Percentiles rank a stretch among this genome's conserved stretches.
These are phyloP conservation scores for Cyberlindnera mycetangii DNA, from an alignment of 805 yeast species.

Conservation along the genomic window DNA sequence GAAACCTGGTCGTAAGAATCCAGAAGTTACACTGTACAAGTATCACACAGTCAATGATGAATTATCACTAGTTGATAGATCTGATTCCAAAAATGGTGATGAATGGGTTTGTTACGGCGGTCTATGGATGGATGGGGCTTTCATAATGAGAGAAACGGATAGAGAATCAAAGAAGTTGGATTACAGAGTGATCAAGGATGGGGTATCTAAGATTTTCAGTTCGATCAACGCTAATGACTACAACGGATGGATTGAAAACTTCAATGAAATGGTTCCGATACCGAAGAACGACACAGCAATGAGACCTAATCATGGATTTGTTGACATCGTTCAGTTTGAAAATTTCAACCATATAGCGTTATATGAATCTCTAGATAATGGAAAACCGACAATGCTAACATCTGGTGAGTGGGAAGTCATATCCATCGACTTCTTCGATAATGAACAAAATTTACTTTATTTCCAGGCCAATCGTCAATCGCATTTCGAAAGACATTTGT, in stretches of 20 bases:
- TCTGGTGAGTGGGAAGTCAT: slow-evolving; percentile 51
- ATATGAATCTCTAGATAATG: slow-evolving; percentile 43
- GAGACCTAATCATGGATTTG: slow-evolving; percentile 47
- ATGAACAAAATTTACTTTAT: slow-evolving; percentile 44
- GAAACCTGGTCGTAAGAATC: slow-evolving; percentile 66
- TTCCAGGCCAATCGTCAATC: slow-evolving; percentile 57
- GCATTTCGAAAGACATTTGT: slow-evolving; percentile 52
- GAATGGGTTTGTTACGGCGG: slow-evolving; percentile 61
- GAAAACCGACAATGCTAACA: slow-evolving; percentile 40
- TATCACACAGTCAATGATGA: slow-evolving; percentile 35
- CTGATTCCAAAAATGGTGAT: slow-evolving; percentile 33
- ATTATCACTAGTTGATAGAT: slow-evolving; percentile 15
- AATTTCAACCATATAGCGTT: slow-evolving; percentile 66
- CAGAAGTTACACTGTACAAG: slow-evolving; percentile 45
- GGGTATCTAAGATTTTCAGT: slow-evolving; percentile 38
- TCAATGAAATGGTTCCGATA: slow-evolving; percentile 36
- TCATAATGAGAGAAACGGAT: slow-evolving; percentile 60
- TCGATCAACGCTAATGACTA: slow-evolving; percentile 40
- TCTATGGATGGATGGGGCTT: slow-evolving; percentile 51
- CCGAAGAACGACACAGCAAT: slow-evolving; percentile 34
- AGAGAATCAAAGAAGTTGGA: slow-evolving; percentile 56
- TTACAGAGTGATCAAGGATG: slow-evolving; percentile 39
- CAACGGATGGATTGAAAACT: slow-evolving; percentile 60
- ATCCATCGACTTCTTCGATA: slow-evolving; percentile 45
- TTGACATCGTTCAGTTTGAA: slow-evolving; percentile 52